Base-by-base conservation (phyloP, 768 basidiomycete species). In the Rhizopogon roseolus region DNA sequence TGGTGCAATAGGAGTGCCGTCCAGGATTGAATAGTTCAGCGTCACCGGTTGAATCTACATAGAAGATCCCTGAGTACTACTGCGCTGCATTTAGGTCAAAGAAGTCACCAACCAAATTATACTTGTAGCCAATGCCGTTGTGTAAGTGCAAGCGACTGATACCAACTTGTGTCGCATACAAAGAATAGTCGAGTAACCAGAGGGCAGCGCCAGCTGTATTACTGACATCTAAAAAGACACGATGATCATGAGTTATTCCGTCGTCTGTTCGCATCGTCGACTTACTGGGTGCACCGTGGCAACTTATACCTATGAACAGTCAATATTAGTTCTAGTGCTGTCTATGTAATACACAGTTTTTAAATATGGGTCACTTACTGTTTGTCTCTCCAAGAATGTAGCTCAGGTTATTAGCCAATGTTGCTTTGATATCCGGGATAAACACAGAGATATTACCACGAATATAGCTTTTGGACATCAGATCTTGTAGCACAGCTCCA, bases 121-220 rank as follows among this genome's bases (percentile, higher is more conserved):
- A 88, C 67, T 88, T 88, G 69, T 76, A 88, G 1, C 86, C 86
- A 50, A 88, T 71, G 14, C 85, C 86, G 52, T 82, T 73, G 61
- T 88, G 85, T 73, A 85, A 85, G 68, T 77, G 82, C 14, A 84
- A 56, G 48, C 77, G 71, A 28, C 76, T 73, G 27, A 84, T 77
- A 4, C 81, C 81, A 9, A 83, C 65, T 57, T 78, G 77, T 2
- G 80, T 67, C 62, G 83, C 81, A 60, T 76, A 84, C 3, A 89
- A 68, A 2, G 77, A 71, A 64, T 88, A 86, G 63, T 88, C 85
- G 54, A 86, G 67, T 10, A 76, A 73, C 86, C 86, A 88, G 17
- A 88, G 65, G 16, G 83, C 81, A 0, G 85, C 84, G 13, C 85
- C 87, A n/a, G 81, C 85, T 1, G 80, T 80, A 61, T 88, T 84